Base-by-base conservation (phyloP, 495 filamentous ascomycete species). In the Daldinia bambusicola region DNA sequence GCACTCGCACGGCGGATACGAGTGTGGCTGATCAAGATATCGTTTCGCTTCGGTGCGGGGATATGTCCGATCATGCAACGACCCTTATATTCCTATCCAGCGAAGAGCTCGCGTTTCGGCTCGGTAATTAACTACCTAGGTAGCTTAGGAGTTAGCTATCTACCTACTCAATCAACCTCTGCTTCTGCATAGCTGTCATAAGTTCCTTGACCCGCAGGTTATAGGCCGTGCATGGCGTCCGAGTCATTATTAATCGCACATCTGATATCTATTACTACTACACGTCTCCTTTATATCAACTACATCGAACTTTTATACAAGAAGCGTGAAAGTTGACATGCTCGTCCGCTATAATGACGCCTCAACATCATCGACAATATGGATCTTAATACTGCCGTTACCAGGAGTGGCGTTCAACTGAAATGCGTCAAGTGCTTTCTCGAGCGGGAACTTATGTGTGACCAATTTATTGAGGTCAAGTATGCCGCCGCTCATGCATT, bases 371-470 rank as follows among this genome's bases (percentile, higher is more conserved):
- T 89, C 87, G 10, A 88, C 82, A 38, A 90, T 83, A 58, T 88
- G 82, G 0, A 90, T 82, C 75, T 89, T 90, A 61, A 90, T 88
- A 68, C 83, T 86, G 0, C 82, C 82, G 26, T 81, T 83, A 6
- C 69, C 76, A 1, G 80, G 61, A 74, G 89, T 84, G 4, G 84
- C 80, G 55, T 78, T 82, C 8, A 86, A 45, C 30, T 88, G 78
- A 69, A 90, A 75, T 0, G 88, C 88, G 37, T 87, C 82, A 9
- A 86, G 45, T 0, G 87, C 87, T 55, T 82, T 80, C 69, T 89
- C 87, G 20, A 90, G 76, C 3, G 85, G 83, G 64, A 86, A 88
- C 2, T 79, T 82, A 67, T 86, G 84, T 18, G 83, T 83, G 0
- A 86, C 80, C 48, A 86, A 51, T 32, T 76, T 78, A 45, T 84